phyloP scores from a whole-genome alignment of 148 eudicot species.

The Rhododendron mucronatum region DNA sequence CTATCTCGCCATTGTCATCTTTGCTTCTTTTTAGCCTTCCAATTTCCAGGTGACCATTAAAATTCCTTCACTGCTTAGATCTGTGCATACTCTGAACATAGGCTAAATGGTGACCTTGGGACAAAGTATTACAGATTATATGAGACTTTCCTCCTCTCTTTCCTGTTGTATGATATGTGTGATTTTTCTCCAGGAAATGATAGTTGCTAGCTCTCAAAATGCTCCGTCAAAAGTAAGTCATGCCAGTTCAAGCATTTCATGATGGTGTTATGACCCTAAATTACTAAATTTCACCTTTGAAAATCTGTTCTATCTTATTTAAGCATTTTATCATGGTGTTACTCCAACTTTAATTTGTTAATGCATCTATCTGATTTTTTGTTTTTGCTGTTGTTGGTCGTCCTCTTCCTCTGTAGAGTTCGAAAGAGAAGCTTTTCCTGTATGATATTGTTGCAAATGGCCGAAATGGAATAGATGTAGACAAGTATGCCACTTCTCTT shows the following conservation, averaged over 20 bases:
- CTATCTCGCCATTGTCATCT: neutral
- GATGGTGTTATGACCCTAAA: neutral
- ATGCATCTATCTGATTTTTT: neutral
- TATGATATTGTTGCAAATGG: constrained; percentile 78
- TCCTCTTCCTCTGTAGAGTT: constrained; percentile 26
- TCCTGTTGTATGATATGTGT: neutral
- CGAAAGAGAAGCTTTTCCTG: constrained; percentile 52
- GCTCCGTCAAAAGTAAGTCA: constrained; percentile 44
- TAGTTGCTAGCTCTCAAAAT: constrained; percentile 49
- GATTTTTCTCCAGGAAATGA: constrained; percentile 52
- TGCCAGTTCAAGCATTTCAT: constrained; percentile 1
- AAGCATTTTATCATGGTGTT: no score
- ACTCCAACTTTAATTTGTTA: neutral
- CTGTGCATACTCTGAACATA: neutral
- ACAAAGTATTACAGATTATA: neutral
- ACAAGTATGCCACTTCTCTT: constrained; percentile 37
- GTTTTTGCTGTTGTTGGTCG: neutral
- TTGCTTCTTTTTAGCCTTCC: neutral
- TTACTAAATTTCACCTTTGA: neutral
- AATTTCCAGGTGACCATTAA: neutral
- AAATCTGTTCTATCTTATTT: neutral
- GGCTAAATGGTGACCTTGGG: neutral
- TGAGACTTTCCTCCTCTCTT: neutral
- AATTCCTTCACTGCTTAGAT: no score
- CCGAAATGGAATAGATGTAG: constrained; percentile 66